Percentiles rank a stretch among this genome's conserved stretches.
Evolutionary conservation across 2,329 filamentous ascomycete genomes (phyloP).

Genomic region (Nothopassalora personata): DNA sequence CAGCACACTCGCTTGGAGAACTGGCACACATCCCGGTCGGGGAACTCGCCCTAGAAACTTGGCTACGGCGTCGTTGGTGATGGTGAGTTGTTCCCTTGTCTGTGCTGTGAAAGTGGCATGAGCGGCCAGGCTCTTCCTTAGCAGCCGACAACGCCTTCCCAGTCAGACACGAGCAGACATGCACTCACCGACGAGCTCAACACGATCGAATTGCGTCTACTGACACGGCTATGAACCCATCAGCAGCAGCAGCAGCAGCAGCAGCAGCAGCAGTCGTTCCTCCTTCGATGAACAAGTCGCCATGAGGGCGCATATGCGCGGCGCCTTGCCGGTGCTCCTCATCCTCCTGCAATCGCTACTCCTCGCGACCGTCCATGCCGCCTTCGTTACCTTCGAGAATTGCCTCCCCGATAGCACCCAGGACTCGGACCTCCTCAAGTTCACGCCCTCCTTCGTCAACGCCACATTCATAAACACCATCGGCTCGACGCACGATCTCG

Average conservation of each 20-base stretch:
- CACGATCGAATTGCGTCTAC: background rate
- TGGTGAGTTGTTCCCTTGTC: background rate
- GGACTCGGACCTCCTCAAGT: slow-evolving; percentile 65
- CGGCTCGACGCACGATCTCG: slow-evolving; percentile 58
- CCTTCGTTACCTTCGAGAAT: slow-evolving; percentile 73
- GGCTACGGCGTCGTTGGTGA: background rate
- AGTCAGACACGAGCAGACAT: background rate
- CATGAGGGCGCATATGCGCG: slow-evolving; percentile 18
- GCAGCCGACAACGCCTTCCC: background rate
- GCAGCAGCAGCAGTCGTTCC: background rate
- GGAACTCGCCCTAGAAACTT: background rate
- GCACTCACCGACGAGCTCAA: background rate
- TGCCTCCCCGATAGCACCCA: slow-evolving; percentile 62
- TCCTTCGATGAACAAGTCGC: slow-evolving; percentile 4
- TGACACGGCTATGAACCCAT: background rate
- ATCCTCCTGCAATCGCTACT: slow-evolving; percentile 37
- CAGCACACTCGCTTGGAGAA: background rate
- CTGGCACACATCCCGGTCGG: background rate
- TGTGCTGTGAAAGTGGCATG: background rate
- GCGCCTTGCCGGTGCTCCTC: slow-evolving; percentile 12
- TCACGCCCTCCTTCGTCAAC: slow-evolving; percentile 67
- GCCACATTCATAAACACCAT: slow-evolving; percentile 61
- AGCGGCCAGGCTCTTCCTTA: background rate
- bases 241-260: slow-evolving; percentile 1
- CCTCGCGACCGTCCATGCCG: slow-evolving; percentile 50